Percentiles rank a stretch among this genome's conserved stretches.
phyloP scores from a whole-genome alignment of 2,329 filamentous ascomycete genomes.

The Dothideomycetidae sp. region DNA sequence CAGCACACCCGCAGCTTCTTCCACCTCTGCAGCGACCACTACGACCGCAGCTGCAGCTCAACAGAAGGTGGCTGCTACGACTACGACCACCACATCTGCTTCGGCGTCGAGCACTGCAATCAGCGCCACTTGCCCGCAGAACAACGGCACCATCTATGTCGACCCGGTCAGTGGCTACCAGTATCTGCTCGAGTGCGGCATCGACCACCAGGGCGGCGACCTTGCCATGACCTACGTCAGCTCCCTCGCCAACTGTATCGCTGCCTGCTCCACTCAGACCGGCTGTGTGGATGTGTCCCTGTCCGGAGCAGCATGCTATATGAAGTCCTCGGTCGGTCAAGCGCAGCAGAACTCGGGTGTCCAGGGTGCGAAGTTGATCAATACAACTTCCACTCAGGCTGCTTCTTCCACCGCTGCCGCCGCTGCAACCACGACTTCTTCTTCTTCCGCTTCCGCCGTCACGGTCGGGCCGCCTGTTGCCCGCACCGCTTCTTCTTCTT shows the following conservation, averaged over 20 bases:
- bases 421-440: constrained; percentile 1
- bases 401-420: constrained; percentile 1
- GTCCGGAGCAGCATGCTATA: constrained; percentile 20
- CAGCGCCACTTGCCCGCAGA: constrained; percentile 13
- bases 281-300: constrained; percentile 22
- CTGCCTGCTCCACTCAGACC: constrained; percentile 17
- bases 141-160: constrained; percentile 14
- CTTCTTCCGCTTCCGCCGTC: not conserved
- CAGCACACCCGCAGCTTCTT: not conserved
- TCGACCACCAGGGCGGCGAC: constrained; percentile 21
- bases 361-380: constrained; percentile 18
- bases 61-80: constrained; percentile 1
- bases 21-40: constrained; percentile 8
- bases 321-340: constrained; percentile 19
- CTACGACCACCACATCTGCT: constrained; percentile 1
- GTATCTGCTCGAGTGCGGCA: constrained; percentile 20
- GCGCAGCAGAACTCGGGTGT: constrained; percentile 14
- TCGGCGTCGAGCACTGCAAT: constrained; percentile 7
- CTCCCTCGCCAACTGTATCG: constrained; percentile 19
- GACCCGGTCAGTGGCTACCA: constrained; percentile 13
- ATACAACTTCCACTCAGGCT: constrained; percentile 8
- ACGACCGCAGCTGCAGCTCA: not conserved
- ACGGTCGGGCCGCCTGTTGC: constrained; percentile 6
- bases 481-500: constrained; percentile 4
- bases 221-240: constrained; percentile 14